Evolutionary conservation across 257 asterid genomes (phyloP).

Genomic region (Solanum clarkiae): DNA sequence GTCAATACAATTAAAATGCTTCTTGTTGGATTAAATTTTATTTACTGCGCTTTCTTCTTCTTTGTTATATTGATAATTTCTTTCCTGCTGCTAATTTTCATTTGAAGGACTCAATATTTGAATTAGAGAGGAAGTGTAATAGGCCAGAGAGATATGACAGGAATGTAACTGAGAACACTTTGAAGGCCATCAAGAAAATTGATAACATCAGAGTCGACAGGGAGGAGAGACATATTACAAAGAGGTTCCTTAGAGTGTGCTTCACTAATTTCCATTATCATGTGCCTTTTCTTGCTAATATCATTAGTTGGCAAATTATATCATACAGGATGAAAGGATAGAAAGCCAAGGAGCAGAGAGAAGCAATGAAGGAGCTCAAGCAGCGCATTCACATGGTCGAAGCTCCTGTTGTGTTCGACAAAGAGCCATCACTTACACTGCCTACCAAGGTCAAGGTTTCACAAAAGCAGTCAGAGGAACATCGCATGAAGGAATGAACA

Average conservation of each 20-base stretch:
- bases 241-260: constrained; percentile 30
- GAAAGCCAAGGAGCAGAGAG: constrained; percentile 26
- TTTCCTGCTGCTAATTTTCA: background rate
- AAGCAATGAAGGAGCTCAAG: constrained; percentile 36
- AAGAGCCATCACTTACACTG: constrained; percentile 36
- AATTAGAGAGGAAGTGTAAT: too few relatives aligned
- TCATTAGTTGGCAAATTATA: background rate
- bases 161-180: too few relatives aligned
- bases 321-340: constrained; percentile 57
- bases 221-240: constrained; percentile 36
- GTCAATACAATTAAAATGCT: background rate
- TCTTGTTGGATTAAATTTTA: background rate
- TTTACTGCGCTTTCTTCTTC: background rate
- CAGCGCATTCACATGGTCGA: constrained; percentile 47
- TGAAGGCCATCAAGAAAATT: constrained; percentile 5
- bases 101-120: background rate
- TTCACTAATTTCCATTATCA: background rate
- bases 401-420: constrained; percentile 36
- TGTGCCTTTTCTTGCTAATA: background rate
- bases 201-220: constrained; percentile 67
- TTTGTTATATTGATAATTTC: too few relatives aligned
- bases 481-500: constrained; percentile 24
- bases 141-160: too few relatives aligned
- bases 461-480: constrained; percentile 2
- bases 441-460: constrained; percentile 24